Conservation (phyloP, 2,329 filamentous ascomycete genomes). For the Colletotrichum shisoi region DNA sequence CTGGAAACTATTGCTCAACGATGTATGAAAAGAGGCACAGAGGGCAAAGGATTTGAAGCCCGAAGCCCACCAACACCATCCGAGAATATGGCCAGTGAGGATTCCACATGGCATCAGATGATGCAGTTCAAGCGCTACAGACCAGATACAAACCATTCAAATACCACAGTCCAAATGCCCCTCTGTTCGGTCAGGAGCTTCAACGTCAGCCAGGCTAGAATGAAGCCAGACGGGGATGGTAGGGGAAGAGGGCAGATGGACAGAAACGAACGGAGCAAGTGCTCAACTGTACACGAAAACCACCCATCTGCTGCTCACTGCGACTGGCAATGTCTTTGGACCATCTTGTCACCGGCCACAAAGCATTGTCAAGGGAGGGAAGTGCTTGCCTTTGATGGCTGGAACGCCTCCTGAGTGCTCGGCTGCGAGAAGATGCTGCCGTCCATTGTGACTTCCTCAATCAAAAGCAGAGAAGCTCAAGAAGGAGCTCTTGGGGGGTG, state of each 20-base stretch:
- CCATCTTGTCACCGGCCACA: slow-evolving; percentile 10
- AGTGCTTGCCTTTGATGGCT: slow-evolving; percentile 22
- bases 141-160: not conserved
- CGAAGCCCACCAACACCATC: not conserved
- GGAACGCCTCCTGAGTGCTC: not conserved
- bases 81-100: not conserved
- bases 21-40: not conserved
- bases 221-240: not conserved
- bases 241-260: not conserved
- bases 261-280: not conserved
- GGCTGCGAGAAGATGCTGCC: slow-evolving; percentile 1
- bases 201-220: not conserved
- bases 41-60: no score
- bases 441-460: slow-evolving; percentile 21
- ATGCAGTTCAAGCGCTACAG: not conserved
- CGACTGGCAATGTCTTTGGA: slow-evolving; percentile 15
- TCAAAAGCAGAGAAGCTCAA: slow-evolving; percentile 12
- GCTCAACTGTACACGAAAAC: not conserved
- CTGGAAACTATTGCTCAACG: no score
- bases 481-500: slow-evolving; percentile 20
- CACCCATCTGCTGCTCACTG: not conserved
- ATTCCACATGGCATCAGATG: not conserved
- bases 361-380: slow-evolving; percentile 11
- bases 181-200: no score
- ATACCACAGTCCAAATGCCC: not conserved